Evolutionary conservation across 2,329 filamentous ascomycete species (phyloP), one percentile per base, ranked within the genome.

Genomic region (Apiospora pterosperma): DNA sequence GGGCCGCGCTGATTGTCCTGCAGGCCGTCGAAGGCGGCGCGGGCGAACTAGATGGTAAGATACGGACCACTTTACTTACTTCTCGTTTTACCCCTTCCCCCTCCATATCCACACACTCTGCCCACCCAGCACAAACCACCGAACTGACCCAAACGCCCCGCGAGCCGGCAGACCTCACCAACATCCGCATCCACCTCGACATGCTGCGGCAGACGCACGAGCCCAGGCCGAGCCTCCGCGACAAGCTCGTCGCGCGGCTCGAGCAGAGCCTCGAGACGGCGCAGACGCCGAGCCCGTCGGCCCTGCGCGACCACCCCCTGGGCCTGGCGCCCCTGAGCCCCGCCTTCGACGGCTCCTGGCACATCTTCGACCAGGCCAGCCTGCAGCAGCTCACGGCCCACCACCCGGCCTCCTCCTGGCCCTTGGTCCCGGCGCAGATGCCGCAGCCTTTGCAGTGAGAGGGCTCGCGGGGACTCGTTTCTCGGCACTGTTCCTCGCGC

Each of bases 1-100:
- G 78, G 79, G 79, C 79, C 6, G 78, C 79, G 2, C 68, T 81
- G 10, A 77, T 81, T n/a, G 77, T 81, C 1, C 68, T 81, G 1
- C 78, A 80, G 65, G 79, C 75, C 2, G 71, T 79, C 3, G 76
- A 80, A 64, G 77, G 76, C 1, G 78, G 78, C 0, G 75, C 77
- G 11, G 77, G 77, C 0, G 77, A 81, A 62, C 66, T 71, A 2
- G 76, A 78, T 31, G 77, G 77, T 78, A 67, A 69, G 69, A n/a
- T n/a, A n/a, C n/a, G n/a, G n/a, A n/a, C n/a, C n/a, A n/a, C n/a
- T n/a, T n/a, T n/a, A n/a, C 58, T 14, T 0, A 41, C 3, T 3
- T 36, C 16, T 59, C 25, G n/a, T 36, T 36, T 34, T 59, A 34
- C 34, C 11, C 28, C 12, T 59, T 36, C 12, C 25, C 5, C 44